Conservation (phyloP, 202 grass and related monocot species). For the Schoenoplectus tabernaemontani region DNA sequence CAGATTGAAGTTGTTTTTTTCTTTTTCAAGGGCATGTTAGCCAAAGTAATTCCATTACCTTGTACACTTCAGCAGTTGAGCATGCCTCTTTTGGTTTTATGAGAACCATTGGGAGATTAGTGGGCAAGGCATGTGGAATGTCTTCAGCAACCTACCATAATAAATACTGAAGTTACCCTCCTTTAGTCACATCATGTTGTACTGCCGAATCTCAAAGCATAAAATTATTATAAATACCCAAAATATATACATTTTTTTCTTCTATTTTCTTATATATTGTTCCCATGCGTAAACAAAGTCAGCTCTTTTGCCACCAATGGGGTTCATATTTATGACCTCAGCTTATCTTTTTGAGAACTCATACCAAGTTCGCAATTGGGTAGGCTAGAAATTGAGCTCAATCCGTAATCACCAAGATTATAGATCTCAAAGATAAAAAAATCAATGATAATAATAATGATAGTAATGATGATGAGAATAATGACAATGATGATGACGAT, state of each 20-base stretch:
- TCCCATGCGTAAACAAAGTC: neutral
- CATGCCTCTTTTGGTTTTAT: slow-evolving; percentile 94
- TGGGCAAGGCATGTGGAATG: slow-evolving; percentile 44
- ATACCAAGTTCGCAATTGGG: neutral
- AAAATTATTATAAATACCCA: neutral
- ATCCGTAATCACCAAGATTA: no score
- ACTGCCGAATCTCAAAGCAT: neutral
- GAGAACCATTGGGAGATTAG: slow-evolving; percentile 73
- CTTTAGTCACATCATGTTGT: neutral
- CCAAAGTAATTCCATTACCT: slow-evolving; percentile 51
- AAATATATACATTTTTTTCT: no score
- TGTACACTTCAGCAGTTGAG: slow-evolving; percentile 95
- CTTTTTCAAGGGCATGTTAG: neutral
- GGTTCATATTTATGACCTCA: neutral
- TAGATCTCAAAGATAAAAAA: no score
- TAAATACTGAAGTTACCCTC: slow-evolving; percentile 7
- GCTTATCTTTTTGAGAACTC: neutral
- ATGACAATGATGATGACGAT: no score
- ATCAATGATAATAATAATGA: no score
- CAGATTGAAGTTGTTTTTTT: neutral
- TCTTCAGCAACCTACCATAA: slow-evolving; percentile 68
- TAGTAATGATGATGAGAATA: no score
- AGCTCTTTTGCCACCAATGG: neutral
- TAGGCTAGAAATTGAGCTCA: no score
- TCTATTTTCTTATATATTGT: neutral